phyloP scores from a whole-genome alignment of 768 basidiomycete species.

The Sarcomyxa edulis region DNA sequence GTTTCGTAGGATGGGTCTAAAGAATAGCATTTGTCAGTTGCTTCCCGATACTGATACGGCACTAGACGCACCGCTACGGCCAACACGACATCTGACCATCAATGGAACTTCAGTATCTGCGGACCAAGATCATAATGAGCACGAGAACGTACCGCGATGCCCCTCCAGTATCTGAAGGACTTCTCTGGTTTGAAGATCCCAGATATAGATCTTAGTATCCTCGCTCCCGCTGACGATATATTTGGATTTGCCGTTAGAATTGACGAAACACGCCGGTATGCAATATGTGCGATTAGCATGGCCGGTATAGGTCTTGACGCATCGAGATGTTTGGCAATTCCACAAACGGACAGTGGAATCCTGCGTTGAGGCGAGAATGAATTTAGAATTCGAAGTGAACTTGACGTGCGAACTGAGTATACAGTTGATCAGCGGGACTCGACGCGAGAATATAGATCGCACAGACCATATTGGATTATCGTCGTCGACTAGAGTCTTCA shows the following conservation, averaged over 20 bases:
- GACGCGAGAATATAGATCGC: slow-evolving; percentile 4
- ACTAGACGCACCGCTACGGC: slow-evolving; percentile 60
- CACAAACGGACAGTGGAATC: slow-evolving; percentile 93
- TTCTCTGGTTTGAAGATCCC: slow-evolving; percentile 83
- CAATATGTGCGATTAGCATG: slow-evolving; percentile 86
- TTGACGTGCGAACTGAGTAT: slow-evolving; percentile 69
- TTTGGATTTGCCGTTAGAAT: slow-evolving; percentile 54
- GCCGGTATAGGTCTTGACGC: slow-evolving; percentile 89
- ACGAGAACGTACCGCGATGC: slow-evolving; percentile 68
- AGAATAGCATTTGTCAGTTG: slow-evolving; percentile 4
- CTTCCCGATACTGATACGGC: not conserved
- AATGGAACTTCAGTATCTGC: too few relatives aligned
- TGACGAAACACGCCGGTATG: slow-evolving; percentile 62
- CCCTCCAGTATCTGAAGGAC: slow-evolving; percentile 72
- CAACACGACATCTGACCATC: slow-evolving; percentile 53
- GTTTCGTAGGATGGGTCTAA: slow-evolving; percentile 72
- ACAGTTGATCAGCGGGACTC: slow-evolving; percentile 7
- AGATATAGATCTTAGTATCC: slow-evolving; percentile 82
- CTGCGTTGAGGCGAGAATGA: slow-evolving; percentile 86
- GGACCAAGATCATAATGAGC: slow-evolving; percentile 2
- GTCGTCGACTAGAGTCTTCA: slow-evolving; percentile 95
- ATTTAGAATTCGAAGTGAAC: slow-evolving; percentile 91
- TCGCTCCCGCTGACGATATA: slow-evolving; percentile 88
- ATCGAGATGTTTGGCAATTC: slow-evolving; percentile 88
- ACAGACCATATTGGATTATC: slow-evolving; percentile 87